Evolutionary conservation across 2,329 filamentous ascomycete genomes (phyloP).

Genomic region (Penicillium palitans): DNA sequence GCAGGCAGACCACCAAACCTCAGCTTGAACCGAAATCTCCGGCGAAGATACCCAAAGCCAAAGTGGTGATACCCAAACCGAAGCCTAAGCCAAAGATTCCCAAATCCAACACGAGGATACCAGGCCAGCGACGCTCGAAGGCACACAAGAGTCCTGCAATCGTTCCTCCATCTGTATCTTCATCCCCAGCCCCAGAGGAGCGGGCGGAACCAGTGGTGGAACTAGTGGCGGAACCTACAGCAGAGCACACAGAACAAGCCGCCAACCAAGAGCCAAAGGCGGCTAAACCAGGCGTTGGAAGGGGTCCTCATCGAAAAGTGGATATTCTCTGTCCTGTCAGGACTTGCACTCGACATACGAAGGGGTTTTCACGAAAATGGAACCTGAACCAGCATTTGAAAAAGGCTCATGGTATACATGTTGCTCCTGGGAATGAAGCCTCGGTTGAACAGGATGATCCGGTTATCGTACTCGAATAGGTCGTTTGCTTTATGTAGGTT

Average conservation of each 20-base stretch:
- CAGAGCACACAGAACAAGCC: background rate
- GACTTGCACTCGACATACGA: constrained; percentile 29
- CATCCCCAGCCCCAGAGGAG: constrained; percentile 1
- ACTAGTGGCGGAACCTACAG: background rate
- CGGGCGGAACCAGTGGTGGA: background rate
- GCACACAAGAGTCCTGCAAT: background rate
- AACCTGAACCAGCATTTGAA: constrained; percentile 41
- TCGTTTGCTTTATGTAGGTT: background rate
- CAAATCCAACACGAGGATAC: constrained; percentile 6
- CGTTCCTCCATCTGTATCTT: background rate
- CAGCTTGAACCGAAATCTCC: background rate
- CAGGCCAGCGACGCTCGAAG: constrained; percentile 4
- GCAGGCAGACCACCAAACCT: background rate
- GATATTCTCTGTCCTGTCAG: constrained; percentile 36
- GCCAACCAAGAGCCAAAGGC: background rate
- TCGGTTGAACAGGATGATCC: background rate
- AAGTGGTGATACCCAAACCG: background rate
- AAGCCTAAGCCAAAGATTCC: background rate
- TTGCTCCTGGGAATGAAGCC: constrained; percentile 1
- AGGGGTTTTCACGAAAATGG: constrained; percentile 40
- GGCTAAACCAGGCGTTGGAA: constrained; percentile 16
- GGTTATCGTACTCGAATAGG: constrained; percentile 14
- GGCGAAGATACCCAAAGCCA: background rate
- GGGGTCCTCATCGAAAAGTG: constrained; percentile 30
- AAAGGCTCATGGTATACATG: constrained; percentile 32